Evolutionary conservation across 352 stramenopile species (phyloP).

Genomic region (Globisporangium recalcitrans): DNA sequence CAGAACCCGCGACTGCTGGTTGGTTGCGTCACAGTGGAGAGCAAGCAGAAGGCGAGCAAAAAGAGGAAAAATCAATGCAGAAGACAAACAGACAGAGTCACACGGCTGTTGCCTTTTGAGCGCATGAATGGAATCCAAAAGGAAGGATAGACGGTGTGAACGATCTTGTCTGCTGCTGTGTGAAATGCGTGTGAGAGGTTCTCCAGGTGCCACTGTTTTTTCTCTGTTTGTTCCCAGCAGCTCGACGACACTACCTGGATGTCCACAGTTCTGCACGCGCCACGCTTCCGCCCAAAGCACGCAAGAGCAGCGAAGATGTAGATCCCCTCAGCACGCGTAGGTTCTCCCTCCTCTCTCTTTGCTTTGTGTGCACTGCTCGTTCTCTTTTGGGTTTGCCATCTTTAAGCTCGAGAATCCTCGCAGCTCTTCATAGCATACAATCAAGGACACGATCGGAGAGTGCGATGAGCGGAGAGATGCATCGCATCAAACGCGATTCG

Average conservation of each 20-base stretch:
- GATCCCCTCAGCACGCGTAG: neutral
- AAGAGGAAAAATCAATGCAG: neutral
- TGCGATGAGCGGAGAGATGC: no score
- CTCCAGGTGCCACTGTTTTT: neutral
- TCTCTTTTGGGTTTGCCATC: neutral
- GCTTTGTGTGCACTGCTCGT: neutral
- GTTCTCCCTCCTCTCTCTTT: neutral
- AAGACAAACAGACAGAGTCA: constrained; percentile 1
- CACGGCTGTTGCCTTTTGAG: constrained; percentile 10
- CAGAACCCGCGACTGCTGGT: constrained; percentile 9
- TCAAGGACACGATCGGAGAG: no score
- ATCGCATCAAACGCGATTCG: no score
- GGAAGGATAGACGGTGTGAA: constrained; percentile 7
- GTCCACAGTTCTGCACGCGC: neutral
- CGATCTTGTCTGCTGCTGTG: neutral
- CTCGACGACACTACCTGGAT: neutral
- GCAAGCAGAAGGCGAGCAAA: neutral
- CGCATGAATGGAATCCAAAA: constrained; percentile 15
- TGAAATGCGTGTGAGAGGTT: neutral
- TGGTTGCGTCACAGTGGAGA: neutral
- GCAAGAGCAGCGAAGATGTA: neutral
- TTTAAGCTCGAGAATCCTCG: neutral
- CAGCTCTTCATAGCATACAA: no score
- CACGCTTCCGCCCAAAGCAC: neutral
- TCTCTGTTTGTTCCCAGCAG: neutral